phyloP scores from a whole-genome alignment of 2,329 filamentous ascomycete genomes.

The Hortaea sp. region DNA sequence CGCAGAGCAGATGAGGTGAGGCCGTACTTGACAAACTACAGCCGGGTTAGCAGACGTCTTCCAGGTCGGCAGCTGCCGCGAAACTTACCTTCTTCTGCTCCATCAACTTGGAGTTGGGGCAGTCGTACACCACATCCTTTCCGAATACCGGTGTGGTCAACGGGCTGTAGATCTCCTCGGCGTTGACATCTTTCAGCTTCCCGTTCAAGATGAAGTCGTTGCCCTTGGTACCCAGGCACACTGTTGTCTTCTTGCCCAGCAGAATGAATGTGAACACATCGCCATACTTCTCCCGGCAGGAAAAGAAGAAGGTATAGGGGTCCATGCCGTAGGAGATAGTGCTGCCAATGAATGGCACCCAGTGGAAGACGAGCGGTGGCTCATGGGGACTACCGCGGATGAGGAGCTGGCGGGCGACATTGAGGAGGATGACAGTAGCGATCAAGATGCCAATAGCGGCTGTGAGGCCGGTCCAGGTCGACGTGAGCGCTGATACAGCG shows the following conservation, averaged over 20 bases:
- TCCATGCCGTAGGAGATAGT: constrained; percentile 94
- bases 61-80: constrained; percentile 6
- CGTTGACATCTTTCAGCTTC: constrained; percentile 80
- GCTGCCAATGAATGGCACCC: constrained; percentile 68
- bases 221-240: constrained; percentile 68
- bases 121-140: constrained; percentile 80
- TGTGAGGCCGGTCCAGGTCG: constrained; percentile 33
- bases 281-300: constrained; percentile 69
- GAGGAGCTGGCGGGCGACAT: constrained; percentile 70
- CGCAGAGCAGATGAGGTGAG: constrained; percentile 66
- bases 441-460: constrained; percentile 40
- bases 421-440: constrained; percentile 55
- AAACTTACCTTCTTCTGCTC: constrained; percentile 81
- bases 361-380: constrained; percentile 54
- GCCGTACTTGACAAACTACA: constrained; percentile 68
- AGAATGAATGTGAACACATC: constrained; percentile 85
- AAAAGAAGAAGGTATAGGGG: constrained; percentile 74
- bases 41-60: constrained; percentile 1
- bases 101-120: constrained; percentile 85
- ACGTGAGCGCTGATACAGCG: constrained; percentile 8
- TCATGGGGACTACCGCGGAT: constrained; percentile 52
- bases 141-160: constrained; percentile 66
- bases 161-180: constrained; percentile 80
- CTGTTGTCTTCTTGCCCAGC: constrained; percentile 80
- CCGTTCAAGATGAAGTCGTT: constrained; percentile 90